Conservation (phyloP, 2,329 filamentous ascomycete genomes). For the Pseudocercospora musae region DNA sequence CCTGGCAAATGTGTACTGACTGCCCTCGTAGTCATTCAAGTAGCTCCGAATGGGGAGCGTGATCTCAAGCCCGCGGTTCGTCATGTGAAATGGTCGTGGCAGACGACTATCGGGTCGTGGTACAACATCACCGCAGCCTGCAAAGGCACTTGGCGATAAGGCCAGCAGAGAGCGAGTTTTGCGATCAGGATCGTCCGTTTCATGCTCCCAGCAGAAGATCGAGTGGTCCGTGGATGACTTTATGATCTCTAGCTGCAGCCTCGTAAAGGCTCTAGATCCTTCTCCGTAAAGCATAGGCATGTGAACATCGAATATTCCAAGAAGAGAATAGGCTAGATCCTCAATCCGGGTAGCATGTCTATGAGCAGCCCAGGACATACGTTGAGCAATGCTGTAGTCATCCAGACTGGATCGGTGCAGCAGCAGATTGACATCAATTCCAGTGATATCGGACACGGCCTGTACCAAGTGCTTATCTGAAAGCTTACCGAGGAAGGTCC, state of each 20-base stretch:
- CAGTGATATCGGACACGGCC: not conserved
- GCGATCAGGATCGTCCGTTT: not conserved
- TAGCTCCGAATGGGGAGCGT: not conserved
- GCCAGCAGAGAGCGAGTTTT: not conserved
- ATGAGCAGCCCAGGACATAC: slow-evolving; percentile 2
- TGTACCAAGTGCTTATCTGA: not conserved
- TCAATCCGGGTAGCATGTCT: not conserved
- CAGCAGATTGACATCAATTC: not conserved
- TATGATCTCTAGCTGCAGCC: slow-evolving; percentile 7
- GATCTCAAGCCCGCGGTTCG: not conserved
- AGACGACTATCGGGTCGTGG: not conserved
- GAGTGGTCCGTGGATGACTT: slow-evolving; percentile 3
- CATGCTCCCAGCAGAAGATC: slow-evolving; percentile 3
- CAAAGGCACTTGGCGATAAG: not conserved
- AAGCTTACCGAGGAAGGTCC: not conserved
- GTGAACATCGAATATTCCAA: slow-evolving; percentile 3
- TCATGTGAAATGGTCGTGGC: not conserved
- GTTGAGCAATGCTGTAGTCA: slow-evolving; percentile 6
- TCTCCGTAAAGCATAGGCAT: slow-evolving; percentile 9
- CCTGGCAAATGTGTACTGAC: not conserved
- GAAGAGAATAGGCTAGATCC: slow-evolving; percentile 4
- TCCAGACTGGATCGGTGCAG: not conserved
- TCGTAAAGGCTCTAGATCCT: not conserved
- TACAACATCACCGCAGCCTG: not conserved
- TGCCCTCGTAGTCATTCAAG: not conserved